Base-by-base conservation (phyloP, 2,329 filamentous ascomycete species). In the Phyllosticta citribraziliensis region DNA sequence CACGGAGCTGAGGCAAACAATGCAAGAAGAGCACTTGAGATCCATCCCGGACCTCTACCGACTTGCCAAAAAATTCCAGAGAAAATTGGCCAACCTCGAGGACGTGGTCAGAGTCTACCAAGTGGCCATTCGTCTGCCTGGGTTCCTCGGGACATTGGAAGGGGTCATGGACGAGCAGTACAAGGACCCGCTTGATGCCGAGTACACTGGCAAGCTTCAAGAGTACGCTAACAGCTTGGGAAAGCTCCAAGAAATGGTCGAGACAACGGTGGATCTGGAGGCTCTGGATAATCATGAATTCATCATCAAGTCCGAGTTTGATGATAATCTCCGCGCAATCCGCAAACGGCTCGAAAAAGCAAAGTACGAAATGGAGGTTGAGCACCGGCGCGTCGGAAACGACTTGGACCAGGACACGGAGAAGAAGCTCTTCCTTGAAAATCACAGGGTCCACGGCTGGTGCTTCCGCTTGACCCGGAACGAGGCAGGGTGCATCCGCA, bases 261-360 rank as follows among this genome's bases (percentile, higher is more conserved):
- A 99, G 77, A 96, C 94, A 1, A 99, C 95, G 0, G 92, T 99
- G 14, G 94, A 99, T 70, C 83, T 99, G 0, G 90, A 96, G 62
- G 94, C 94, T 2, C 83, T 99, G 11, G 93, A 99, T 69, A 91
- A 94, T 66, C 94, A 99, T 70, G 94, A 99, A 72, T 99, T 95
- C 76, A 93, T 97, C 68, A 99, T 99, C 82, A 99, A 97, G 75
- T 89, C 95, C 0, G 94, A 99, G 70, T 99, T 97, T 65, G 94
- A 99, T 69, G 91, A 97, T 62, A 84, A 86, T 60, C 79, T 99
- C 47, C 85, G 88, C 19, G 85, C 89, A n/a, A 95, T 99, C 67
- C 86, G 90, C 58, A 92, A 89, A 76, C 94, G 93, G 71, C 84
- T 99, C 1, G 93, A 97, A 70, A 90, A 87, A 70, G 78, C 96